phyloP scores from a whole-genome alignment of 2,329 filamentous ascomycete species.

The Thelonectria discophora region DNA sequence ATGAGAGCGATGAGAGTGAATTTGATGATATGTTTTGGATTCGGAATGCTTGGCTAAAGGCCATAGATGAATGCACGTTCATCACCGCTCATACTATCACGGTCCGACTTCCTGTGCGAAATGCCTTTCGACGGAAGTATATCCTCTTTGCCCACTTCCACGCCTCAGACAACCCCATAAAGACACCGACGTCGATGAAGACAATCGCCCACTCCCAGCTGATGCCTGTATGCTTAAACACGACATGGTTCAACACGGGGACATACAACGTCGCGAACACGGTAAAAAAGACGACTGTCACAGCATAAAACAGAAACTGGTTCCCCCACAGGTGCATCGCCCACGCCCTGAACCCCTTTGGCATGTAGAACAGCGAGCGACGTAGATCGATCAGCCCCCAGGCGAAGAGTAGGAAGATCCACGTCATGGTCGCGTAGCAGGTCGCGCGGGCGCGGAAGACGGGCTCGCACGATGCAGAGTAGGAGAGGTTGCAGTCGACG shows the following conservation, averaged over 20 bases:
- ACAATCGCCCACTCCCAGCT: slow-evolving; percentile 76
- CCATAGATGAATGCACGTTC: background rate
- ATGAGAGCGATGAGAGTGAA: background rate
- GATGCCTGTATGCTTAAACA: slow-evolving; percentile 73
- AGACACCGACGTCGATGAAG: slow-evolving; percentile 66
- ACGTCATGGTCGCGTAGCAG: slow-evolving; percentile 72
- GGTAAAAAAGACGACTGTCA: slow-evolving; percentile 63
- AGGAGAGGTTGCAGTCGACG: slow-evolving; percentile 63
- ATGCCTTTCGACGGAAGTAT: slow-evolving; percentile 53
- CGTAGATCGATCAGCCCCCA: slow-evolving; percentile 75
- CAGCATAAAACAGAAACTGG: slow-evolving; percentile 59
- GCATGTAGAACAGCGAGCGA: slow-evolving; percentile 70
- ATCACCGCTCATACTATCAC: background rate
- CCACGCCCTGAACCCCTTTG: slow-evolving; percentile 63
- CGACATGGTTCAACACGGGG: slow-evolving; percentile 70
- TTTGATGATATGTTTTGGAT: background rate
- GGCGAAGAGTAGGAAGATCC: slow-evolving; percentile 74
- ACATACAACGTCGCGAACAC: slow-evolving; percentile 73
- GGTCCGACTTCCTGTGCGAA: slow-evolving; percentile 8
- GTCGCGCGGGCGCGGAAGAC: slow-evolving; percentile 73
- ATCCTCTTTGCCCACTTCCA: slow-evolving; percentile 75
- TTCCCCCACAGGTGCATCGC: slow-evolving; percentile 63
- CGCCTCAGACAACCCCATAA: slow-evolving; percentile 68
- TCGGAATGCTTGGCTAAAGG: too few species aligned
- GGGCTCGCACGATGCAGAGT: slow-evolving; percentile 60